phyloP scores from a whole-genome alignment of 495 filamentous ascomycete species.

The Glutinoglossum americanum region DNA sequence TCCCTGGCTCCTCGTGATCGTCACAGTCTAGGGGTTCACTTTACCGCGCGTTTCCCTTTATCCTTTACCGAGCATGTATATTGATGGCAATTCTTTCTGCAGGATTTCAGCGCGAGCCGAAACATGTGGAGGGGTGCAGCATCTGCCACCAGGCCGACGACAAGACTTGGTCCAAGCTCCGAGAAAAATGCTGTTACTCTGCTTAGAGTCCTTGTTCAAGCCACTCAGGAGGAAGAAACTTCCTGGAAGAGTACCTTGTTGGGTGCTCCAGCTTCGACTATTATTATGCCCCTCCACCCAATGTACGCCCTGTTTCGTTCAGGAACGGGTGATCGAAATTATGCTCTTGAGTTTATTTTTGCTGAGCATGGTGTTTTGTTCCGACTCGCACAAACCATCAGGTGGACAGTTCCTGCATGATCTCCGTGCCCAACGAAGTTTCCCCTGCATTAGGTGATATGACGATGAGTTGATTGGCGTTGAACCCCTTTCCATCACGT shows the following conservation, averaged over 20 bases:
- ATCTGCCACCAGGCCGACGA: background rate
- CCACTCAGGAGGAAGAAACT: background rate
- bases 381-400: background rate
- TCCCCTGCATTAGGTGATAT: background rate
- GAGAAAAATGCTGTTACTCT: background rate
- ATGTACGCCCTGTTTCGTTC: background rate
- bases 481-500: background rate
- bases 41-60: background rate
- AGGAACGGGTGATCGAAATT: background rate
- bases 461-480: background rate
- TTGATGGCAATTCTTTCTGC: background rate
- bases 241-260: background rate
- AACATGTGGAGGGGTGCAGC: background rate
- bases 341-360: background rate
- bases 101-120: background rate
- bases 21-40: no score
- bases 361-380: background rate
- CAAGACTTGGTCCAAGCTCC: background rate
- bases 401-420: background rate
- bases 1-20: no score
- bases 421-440: background rate
- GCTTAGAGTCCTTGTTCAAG: background rate
- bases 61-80: background rate
- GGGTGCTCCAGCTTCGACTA: background rate
- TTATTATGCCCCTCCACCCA: background rate